phyloP scores from a whole-genome alignment of 371 early-diverging fungal species.

The Saksenaea oblongispora region DNA sequence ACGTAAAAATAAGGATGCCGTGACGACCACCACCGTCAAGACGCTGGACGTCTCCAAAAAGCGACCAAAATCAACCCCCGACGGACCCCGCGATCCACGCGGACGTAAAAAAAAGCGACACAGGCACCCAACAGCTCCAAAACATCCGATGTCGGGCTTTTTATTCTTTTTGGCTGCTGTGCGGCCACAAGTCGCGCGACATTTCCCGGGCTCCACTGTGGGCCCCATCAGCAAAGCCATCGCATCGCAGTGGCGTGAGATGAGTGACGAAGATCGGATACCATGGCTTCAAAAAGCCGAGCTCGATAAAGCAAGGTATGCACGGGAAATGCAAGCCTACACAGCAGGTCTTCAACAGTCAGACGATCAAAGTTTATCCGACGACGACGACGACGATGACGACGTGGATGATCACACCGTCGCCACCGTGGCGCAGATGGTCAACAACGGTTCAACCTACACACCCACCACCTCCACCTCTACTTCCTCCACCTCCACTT shows the following conservation, averaged over 20 bases:
- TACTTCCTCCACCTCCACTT: not conserved
- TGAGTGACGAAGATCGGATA: constrained; percentile 56
- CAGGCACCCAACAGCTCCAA: constrained; percentile 74
- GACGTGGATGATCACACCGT: constrained; percentile 20
- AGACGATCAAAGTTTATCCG: constrained; percentile 7
- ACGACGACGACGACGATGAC: constrained; percentile 9
- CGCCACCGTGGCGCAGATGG: constrained; percentile 19
- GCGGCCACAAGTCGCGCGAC: constrained; percentile 57
- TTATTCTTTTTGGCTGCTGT: constrained; percentile 68
- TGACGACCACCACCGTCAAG: not conserved
- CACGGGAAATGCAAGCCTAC: constrained; percentile 68
- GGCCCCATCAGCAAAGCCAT: constrained; percentile 75
- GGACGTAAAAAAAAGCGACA: constrained; percentile 68
- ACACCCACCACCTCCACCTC: not conserved
- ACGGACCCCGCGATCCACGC: constrained; percentile 46
- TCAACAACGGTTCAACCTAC: constrained; percentile 8
- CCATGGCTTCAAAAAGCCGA: constrained; percentile 73
- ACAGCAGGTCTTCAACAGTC: constrained; percentile 30
- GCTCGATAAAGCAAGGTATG: constrained; percentile 77
- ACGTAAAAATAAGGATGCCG: not conserved
- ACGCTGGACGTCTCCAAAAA: not conserved
- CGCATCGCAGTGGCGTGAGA: constrained; percentile 64
- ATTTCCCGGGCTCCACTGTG: constrained; percentile 67
- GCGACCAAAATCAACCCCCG: constrained; percentile 1
- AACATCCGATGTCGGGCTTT: constrained; percentile 82